Evolutionary conservation across 257 asterid genomes (phyloP), one percentile per base, ranked within the genome.

Genomic region (Nicotiana noctiflora): DNA sequence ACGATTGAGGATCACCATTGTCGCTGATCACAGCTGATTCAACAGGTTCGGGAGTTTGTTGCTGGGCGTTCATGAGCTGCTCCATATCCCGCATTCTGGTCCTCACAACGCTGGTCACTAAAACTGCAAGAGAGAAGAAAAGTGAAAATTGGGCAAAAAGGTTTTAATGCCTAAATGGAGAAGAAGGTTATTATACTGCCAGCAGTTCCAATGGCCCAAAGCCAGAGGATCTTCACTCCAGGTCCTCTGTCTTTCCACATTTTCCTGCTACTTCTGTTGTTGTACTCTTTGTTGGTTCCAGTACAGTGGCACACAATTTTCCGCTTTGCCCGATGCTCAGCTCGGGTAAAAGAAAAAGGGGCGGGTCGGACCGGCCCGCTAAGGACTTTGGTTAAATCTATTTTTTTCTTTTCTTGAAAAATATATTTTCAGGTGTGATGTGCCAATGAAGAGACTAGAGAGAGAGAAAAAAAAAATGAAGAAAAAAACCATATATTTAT

Each of bases 121-220:
- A 52, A 66, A 92, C 95, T 92, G 85, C 64, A 79, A 75, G 13
- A 78, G 19, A 77, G 5, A 49, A 14, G 34, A 6, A 34, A 49
- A 53, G 37, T 44, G 1, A 70, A 70, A 4, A 5, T 70, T 12
- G 32, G 37, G 21, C 0, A 44, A 70, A 21, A 13, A 12, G 17
- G 49, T 40, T 19, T 27, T n/a, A n/a, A 40, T 25, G 1, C 27
- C 27, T 25, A 32, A 34, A 13, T 14, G 51, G 27, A 31, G 59
- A 34, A 52, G 70, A 46, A 21, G 17, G 19, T 4, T 7, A 14
- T 3, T 21, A 65, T 86, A 93, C 98, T 86, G 29, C 94, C 98
- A 27, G 98, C 98, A 64, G 98, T 92, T 81, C 98, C 98, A 82
- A 92, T 80, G 62, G 97, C 92, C 98, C 97, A 92, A 67, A 92